Conservation (phyloP, 148 eudicot genomes). For the Suaeda aralocaspica region DNA sequence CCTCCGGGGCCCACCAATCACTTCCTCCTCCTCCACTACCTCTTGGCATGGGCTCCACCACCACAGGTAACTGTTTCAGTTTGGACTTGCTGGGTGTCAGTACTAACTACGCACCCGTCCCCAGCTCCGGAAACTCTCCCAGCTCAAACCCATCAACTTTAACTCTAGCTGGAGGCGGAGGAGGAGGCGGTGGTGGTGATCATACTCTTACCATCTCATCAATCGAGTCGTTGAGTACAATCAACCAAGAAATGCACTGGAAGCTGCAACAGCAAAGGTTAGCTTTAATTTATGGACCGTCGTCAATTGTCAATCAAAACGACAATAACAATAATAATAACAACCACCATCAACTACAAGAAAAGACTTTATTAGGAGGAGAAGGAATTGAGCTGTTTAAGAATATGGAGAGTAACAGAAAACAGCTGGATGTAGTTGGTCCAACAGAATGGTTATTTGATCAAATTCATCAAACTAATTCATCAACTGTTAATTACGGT, state of each 20-base stretch:
- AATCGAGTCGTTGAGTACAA: constrained; percentile 75
- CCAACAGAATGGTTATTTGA: constrained; percentile 67
- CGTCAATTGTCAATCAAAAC: constrained; percentile 26
- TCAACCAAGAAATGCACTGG: constrained; percentile 88
- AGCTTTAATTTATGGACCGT: constrained; percentile 43
- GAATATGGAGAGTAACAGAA: constrained; percentile 33
- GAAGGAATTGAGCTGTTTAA: constrained; percentile 41
- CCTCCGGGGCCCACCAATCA: constrained; percentile 6
- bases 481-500: not conserved
- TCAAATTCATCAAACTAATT: constrained; percentile 25
- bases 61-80: constrained; percentile 15
- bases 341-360: too few relatives aligned
- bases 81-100: constrained; percentile 20
- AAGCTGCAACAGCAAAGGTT: constrained; percentile 70
- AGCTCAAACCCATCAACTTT: not conserved
- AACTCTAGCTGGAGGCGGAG: not conserved
- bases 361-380: not conserved
- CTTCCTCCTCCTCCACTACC: constrained; percentile 18
- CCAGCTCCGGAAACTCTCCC: not conserved
- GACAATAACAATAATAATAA: constrained; percentile 12
- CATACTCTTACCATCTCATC: constrained; percentile 37
- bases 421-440: constrained; percentile 19
- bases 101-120: constrained; percentile 10
- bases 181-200: not conserved
- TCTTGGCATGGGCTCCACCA: not conserved